Evolutionary conservation across 2,329 filamentous ascomycete genomes (phyloP).

Genomic region (Helotiales sp.): DNA sequence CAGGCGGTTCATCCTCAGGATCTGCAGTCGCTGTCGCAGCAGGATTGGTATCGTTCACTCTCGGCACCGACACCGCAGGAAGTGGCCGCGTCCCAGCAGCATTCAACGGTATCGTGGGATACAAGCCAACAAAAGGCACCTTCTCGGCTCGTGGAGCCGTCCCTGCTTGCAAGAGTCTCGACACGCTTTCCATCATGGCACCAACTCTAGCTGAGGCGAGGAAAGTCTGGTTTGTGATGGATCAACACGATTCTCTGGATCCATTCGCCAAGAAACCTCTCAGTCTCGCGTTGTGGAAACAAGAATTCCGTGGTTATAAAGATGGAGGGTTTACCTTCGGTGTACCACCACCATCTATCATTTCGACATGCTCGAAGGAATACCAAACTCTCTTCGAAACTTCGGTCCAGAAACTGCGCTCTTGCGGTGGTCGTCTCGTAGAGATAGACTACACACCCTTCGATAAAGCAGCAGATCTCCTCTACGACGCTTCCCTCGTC

Average conservation of each 20-base stretch:
- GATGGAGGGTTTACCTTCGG: slow-evolving; percentile 47
- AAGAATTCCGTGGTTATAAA: slow-evolving; percentile 30
- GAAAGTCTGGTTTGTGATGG: slow-evolving; percentile 48
- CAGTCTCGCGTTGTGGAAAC: slow-evolving; percentile 29
- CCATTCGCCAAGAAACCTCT: slow-evolving; percentile 45
- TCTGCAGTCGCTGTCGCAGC: slow-evolving; percentile 53
- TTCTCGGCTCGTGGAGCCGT: slow-evolving; percentile 48
- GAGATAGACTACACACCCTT: slow-evolving; percentile 47
- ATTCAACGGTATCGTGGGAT: slow-evolving; percentile 50
- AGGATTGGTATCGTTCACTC: slow-evolving; percentile 51
- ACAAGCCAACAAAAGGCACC: slow-evolving; percentile 49
- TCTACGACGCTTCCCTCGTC: slow-evolving; percentile 55
- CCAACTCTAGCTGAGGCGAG: slow-evolving; percentile 47
- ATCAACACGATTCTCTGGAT: slow-evolving; percentile 47
- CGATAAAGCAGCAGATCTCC: slow-evolving; percentile 47
- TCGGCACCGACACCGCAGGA: slow-evolving; percentile 55
- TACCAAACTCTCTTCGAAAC: slow-evolving; percentile 42
- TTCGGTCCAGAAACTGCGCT: slow-evolving; percentile 38
- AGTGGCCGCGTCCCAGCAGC: slow-evolving; percentile 49
- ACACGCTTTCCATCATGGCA: slow-evolving; percentile 52
- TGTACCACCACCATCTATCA: slow-evolving; percentile 44
- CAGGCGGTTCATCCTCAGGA: slow-evolving; percentile 55
- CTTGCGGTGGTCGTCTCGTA: slow-evolving; percentile 39
- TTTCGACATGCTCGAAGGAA: slow-evolving; percentile 42
- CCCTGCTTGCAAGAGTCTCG: slow-evolving; percentile 52